Evolutionary conservation across 1,284 basidiomycete genomes (phyloP).

Genomic region (Papiliotrema flavescens): DNA sequence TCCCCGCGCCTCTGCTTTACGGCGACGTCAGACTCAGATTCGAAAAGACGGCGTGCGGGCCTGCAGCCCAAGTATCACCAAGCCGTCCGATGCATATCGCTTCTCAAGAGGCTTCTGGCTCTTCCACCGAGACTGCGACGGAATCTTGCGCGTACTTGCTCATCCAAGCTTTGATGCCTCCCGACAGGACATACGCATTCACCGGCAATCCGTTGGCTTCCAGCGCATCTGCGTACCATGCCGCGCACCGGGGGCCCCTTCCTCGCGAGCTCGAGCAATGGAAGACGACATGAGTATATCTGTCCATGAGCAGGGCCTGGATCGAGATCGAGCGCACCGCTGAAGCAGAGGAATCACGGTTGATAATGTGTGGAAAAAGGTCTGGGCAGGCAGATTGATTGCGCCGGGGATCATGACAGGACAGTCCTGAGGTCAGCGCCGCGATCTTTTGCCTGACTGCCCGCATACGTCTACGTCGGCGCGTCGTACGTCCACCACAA

Average conservation of each 20-base stretch:
- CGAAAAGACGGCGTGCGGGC: too few species aligned
- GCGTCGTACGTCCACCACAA: constrained; percentile 33
- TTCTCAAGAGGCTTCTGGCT: too few species aligned
- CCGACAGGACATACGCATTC: constrained; percentile 27
- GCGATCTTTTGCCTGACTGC: background rate
- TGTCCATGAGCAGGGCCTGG: background rate
- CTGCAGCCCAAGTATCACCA: too few species aligned
- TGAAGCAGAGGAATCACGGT: constrained; percentile 13
- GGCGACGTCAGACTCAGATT: too few species aligned
- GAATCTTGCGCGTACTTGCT: too few species aligned
- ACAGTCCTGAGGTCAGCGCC: constrained; percentile 10
- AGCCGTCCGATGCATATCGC: too few species aligned
- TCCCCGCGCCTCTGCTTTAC: too few species aligned
- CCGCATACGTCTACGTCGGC: constrained; percentile 24
- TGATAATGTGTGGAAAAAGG: constrained; percentile 30
- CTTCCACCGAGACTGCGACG: too few species aligned
- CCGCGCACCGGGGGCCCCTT: constrained; percentile 38
- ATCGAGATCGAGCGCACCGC: constrained; percentile 8
- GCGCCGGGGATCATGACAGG: constrained; percentile 26
- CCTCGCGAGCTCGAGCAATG: constrained; percentile 39
- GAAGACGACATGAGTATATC: constrained; percentile 29
- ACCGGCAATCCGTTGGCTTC: constrained; percentile 13
- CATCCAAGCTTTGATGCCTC: constrained; percentile 38
- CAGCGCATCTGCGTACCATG: constrained; percentile 39
- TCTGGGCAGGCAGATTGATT: constrained; percentile 38